Percentiles rank a stretch among this genome's conserved stretches.
Conservation (phyloP, 1,284 basidiomycete species). For the Papiliotrema terrestris region DNA sequence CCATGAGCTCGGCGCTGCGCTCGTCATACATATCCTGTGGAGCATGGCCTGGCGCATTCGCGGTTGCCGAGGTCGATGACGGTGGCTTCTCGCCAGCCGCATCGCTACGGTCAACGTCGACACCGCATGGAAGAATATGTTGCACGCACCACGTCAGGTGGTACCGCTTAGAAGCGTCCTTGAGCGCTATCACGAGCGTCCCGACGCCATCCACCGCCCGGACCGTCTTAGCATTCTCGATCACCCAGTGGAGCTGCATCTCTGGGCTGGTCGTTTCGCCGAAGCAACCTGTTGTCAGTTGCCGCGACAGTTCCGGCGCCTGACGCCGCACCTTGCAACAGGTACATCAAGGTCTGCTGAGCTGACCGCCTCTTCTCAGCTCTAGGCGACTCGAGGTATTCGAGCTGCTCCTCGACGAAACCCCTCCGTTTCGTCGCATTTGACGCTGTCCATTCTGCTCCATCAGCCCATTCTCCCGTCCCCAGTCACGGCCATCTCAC, state of each 20-base stretch:
- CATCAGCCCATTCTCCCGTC: background rate
- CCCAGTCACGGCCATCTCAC: conserved; percentile 50
- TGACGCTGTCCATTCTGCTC: conserved; percentile 52
- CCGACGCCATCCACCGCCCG: conserved; percentile 79
- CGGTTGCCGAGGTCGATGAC: conserved; percentile 1
- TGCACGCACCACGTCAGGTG: conserved; percentile 32
- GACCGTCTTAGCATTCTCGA: conserved; percentile 86
- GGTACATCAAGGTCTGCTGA: conserved; percentile 80
- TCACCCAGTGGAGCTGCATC: conserved; percentile 93
- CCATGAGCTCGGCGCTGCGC: conserved; percentile 76
- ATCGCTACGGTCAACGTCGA: conserved; percentile 4
- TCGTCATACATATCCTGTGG: conserved; percentile 39
- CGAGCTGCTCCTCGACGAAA: conserved; percentile 73
- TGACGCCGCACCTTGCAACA: conserved; percentile 69
- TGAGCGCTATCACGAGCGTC: conserved; percentile 80
- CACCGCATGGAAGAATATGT: too few relatives aligned
- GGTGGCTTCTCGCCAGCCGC: conserved; percentile 9
- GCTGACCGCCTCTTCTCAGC: conserved; percentile 79
- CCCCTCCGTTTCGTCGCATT: conserved; percentile 57
- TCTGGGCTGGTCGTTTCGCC: conserved; percentile 85
- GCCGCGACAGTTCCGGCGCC: background rate
- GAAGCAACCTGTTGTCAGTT: conserved; percentile 68
- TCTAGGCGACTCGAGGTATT: conserved; percentile 78
- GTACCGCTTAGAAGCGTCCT: conserved; percentile 84
- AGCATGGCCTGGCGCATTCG: background rate